Evolutionary conservation across 129 eudicot species (phyloP), one percentile per base, ranked within the genome.

Genomic region (Chrysanthemum seticuspe): DNA sequence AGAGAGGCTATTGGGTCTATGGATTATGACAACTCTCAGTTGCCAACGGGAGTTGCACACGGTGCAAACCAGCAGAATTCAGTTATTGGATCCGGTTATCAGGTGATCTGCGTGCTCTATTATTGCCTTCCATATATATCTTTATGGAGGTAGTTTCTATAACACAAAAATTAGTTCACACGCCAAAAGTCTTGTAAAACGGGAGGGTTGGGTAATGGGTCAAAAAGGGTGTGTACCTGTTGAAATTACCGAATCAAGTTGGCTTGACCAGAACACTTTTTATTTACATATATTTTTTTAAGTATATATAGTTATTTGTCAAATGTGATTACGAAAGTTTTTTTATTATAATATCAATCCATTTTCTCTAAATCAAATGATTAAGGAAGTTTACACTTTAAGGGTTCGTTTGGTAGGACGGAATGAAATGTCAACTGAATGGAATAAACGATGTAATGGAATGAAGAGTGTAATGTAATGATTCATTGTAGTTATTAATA

Each of bases 71-170:
- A 81, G 53, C 45, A 58, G 18, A 68, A 79, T 69, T 81, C 85
- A 53, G 86, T 81, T 34, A 82, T 72, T 60, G 89, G 76, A 48
- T 75, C 70, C 76, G 87, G 87, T 82, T 85, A 85, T 70, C 83
- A 66, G 94, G 98, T 92, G 77, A 40, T 15, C 18, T 36, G 45
- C 66, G 6, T 75, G 47, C 49, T 52, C 34, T 8, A 68, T 53
- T 8, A 68, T 53, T 68, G 16, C 58, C 56, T 55, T 34, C n/a
- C 31, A 2, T 62, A 51, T 31, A 61, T 47, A 2, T 52, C 9
- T 58, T 63, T 74, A 7, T 40, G 47, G 47, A 40, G 10, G 47
- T 40, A 0, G 8, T 40, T 40, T 40, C 10, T 40, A 6, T 40
- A 40, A 8, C 47, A 40, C 2, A 10, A 40, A 40, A 40, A 0